A percentile compares a stretch with the other conserved stretches of the same genome.
Conservation (phyloP, 2,329 filamentous ascomycete species). For the Blumeria graminis region DNA sequence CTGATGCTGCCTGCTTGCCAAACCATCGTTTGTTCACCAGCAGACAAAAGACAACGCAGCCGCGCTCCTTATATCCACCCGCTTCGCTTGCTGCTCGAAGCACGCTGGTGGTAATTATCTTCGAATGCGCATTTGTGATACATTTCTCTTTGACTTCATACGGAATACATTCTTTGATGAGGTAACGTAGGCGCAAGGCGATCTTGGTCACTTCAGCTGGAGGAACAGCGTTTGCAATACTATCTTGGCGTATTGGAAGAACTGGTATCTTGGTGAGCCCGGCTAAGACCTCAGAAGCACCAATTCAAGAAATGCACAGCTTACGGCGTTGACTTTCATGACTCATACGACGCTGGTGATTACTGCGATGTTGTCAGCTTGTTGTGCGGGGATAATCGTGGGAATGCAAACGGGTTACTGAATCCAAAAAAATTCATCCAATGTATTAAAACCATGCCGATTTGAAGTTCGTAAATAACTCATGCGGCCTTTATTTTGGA, state of each 20-base stretch:
- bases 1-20: conserved; percentile 47
- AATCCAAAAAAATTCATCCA: conserved; percentile 14
- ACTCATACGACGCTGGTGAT: conserved; percentile 9
- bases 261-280: conserved; percentile 21
- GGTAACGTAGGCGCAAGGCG: conserved; percentile 69
- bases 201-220: conserved; percentile 68
- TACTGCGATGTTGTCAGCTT: conserved; percentile 5
- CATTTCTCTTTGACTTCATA: conserved; percentile 62
- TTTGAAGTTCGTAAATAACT: too few relatives aligned
- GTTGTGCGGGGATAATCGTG: conserved; percentile 1
- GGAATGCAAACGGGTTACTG: conserved; percentile 9
- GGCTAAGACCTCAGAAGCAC: background rate
- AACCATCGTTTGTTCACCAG: conserved; percentile 37
- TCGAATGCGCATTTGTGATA: conserved; percentile 61
- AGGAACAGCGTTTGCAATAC: conserved; percentile 41
- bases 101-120: conserved; percentile 60
- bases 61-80: conserved; percentile 49
- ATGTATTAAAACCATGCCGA: conserved; percentile 10
- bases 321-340: conserved; percentile 13
- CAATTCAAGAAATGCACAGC: background rate
- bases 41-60: conserved; percentile 37
- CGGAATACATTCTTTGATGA: conserved; percentile 71
- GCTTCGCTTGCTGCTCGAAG: conserved; percentile 61
- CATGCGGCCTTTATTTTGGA: too few relatives aligned
- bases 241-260: conserved; percentile 34